phyloP scores from a whole-genome alignment of 1,139 yeast species.

The Yamadazyma sp. region DNA sequence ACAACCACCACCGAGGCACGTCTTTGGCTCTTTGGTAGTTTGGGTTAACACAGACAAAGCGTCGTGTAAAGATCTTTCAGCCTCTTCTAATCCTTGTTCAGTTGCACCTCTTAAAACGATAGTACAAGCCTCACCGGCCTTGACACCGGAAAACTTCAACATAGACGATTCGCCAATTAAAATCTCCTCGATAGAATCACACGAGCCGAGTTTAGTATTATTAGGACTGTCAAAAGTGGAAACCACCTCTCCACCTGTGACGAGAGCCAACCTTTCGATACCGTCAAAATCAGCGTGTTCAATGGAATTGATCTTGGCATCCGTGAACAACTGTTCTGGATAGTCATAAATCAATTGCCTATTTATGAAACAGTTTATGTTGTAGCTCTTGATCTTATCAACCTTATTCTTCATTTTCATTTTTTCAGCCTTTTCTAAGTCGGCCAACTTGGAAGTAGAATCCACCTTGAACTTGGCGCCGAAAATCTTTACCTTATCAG shows the following conservation, averaged over 20 bases:
- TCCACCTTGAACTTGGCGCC: constrained; percentile 98
- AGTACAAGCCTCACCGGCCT: constrained; percentile 96
- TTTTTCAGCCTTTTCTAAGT: constrained; percentile 92
- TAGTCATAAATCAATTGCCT: constrained; percentile 96
- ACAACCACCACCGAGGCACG: constrained; percentile 97
- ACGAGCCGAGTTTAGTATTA: constrained; percentile 78
- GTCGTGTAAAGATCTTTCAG: constrained; percentile 96
- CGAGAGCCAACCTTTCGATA: constrained; percentile 92
- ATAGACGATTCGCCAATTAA: constrained; percentile 88
- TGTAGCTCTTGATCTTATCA: constrained; percentile 78
- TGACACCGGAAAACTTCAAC: constrained; percentile 90
- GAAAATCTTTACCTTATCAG: constrained; percentile 94
- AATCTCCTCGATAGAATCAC: constrained; percentile 87
- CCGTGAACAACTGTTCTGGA: constrained; percentile 94
- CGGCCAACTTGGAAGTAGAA: constrained; percentile 91
- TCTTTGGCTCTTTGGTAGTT: constrained; percentile 91
- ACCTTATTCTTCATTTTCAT: constrained; percentile 90
- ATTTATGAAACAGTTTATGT: constrained; percentile 88
- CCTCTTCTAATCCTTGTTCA: constrained; percentile 92
- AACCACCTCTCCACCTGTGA: constrained; percentile 97
- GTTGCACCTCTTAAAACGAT: constrained; percentile 96
- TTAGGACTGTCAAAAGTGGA: constrained; percentile 96
- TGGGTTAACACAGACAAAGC: constrained; percentile 94
- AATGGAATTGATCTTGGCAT: constrained; percentile 82
- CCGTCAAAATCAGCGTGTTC: constrained; percentile 99